phyloP scores from a whole-genome alignment of 2,329 filamentous ascomycete species.

The Aphanoascus verrucosus region DNA sequence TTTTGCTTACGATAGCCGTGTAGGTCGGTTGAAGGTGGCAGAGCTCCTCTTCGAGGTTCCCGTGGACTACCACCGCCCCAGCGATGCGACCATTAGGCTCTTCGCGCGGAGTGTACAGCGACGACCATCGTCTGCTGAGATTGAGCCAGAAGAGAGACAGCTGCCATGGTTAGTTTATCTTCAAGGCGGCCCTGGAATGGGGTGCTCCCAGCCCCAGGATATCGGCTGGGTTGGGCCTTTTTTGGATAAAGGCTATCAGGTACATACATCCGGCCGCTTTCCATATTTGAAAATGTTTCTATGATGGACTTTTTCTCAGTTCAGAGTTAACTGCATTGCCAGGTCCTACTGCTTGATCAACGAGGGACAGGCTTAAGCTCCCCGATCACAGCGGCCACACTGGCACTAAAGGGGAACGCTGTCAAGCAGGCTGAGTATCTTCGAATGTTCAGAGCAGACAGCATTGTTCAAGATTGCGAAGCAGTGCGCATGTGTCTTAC shows the following conservation, averaged over 20 bases:
- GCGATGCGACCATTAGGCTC: slow-evolving; percentile 53
- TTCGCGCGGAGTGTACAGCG: slow-evolving; percentile 67
- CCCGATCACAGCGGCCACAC: slow-evolving; percentile 62
- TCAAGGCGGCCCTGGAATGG: slow-evolving; percentile 76
- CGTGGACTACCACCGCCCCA: slow-evolving; percentile 58
- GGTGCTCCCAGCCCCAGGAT: slow-evolving; percentile 64
- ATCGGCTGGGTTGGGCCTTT: slow-evolving; percentile 59
- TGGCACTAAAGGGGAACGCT: slow-evolving; percentile 53
- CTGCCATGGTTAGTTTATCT: slow-evolving; percentile 59
- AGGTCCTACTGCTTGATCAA: slow-evolving; percentile 72
- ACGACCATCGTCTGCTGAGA: slow-evolving; percentile 49
- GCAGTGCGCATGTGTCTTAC: slow-evolving; percentile 70
- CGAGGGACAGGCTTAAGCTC: slow-evolving; percentile 78
- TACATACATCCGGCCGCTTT: slow-evolving; percentile 25
- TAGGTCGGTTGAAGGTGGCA: slow-evolving; percentile 63
- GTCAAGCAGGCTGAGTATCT: slow-evolving; percentile 68
- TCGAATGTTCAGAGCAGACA: slow-evolving; percentile 77
- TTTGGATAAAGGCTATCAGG: slow-evolving; percentile 71
- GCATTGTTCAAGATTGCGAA: slow-evolving; percentile 79
- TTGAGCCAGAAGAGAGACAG: slow-evolving; percentile 37
- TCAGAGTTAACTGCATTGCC: neutral
- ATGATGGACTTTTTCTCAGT: too few species aligned
- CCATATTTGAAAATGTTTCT: neutral
- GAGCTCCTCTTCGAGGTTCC: slow-evolving; percentile 84
- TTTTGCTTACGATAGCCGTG: neutral